Evolutionary conservation across 495 filamentous ascomycete species (phyloP), one percentile per base, ranked within the genome.

Genomic region (Mytilinidion resinicola): DNA sequence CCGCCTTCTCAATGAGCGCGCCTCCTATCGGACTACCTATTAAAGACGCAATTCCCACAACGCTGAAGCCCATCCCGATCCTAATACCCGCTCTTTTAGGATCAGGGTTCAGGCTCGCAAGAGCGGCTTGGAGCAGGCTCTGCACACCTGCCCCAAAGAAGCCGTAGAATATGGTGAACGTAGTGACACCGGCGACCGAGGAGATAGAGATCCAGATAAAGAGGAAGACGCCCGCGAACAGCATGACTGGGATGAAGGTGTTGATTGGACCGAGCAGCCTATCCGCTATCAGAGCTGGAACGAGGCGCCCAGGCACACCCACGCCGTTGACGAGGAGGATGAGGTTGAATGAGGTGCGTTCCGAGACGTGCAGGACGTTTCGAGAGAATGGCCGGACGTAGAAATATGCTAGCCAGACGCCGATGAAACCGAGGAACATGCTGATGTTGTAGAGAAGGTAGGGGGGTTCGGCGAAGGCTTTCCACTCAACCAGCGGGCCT

Each of bases 31-130:
- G 87, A 6, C 86, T 80, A 0, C 89, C 89, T 20, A 84, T 87
- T 20, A 93, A 72, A n/a, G 79, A 78, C 0, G 88, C 88, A 53
- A 92, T 81, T 41, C 80, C 84, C 9, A 86, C 79, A 39, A 90
- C 80, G 15, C 80, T 84, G 58, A 93, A 86, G 25, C 84, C 79
- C 86, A 92, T 90, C 3, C 88, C 89, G 76, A 90, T 85, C 15
- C 86, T 77, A 46, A 82, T 79, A 0, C 89, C 86, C n/a, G 76
- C 75, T 71, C 86, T 89, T 25, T 79, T 76, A 64, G 85, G 55
- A 63, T 91, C 83, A 1, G 76, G 78, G 0, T 77, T 78, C 25
- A 88, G 77, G 10, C 82, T 82, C n/a, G 80, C 80, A 57, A 86
- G 53, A 60, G 81, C 76, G 66, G 77, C 70, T 37, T 84, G 74